These are phyloP conservation scores for Takashimella koratensis DNA, from an alignment of 1,284 basidiomycete species.

Conservation along the genomic window DNA sequence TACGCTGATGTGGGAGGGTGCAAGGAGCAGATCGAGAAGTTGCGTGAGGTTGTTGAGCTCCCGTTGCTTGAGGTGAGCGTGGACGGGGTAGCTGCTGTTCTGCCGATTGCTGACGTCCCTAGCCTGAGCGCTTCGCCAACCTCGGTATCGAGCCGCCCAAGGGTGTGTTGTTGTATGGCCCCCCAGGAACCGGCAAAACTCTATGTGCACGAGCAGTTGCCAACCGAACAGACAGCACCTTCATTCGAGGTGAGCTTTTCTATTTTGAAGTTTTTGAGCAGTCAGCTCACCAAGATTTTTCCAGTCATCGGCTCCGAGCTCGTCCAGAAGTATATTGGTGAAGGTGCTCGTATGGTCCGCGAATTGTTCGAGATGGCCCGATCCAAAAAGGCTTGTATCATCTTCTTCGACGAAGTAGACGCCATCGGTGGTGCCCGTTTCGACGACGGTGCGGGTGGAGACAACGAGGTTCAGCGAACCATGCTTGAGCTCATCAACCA, in stretches of 20 bases:
- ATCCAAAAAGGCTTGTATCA: constrained; percentile 98
- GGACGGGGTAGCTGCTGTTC: neutral
- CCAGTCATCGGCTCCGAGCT: constrained; percentile 86
- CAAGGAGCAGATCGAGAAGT: constrained; percentile 99
- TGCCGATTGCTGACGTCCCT: constrained; percentile 13
- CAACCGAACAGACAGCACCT: constrained; percentile 97
- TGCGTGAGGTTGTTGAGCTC: constrained; percentile 96
- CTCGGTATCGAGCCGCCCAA: constrained; percentile 99
- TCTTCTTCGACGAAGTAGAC: constrained; percentile 92
- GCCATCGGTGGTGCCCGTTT: constrained; percentile 98
- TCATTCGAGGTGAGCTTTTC: constrained; percentile 69
- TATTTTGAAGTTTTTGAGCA: neutral
- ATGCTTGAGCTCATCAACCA: constrained; percentile 99
- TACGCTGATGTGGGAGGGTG: constrained; percentile 98
- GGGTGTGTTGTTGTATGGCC: constrained; percentile 90
- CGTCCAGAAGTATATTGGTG: constrained; percentile 99
- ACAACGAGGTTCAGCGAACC: constrained; percentile 99
- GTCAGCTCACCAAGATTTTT: neutral
- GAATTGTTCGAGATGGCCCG: constrained; percentile 99
- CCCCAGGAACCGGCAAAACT: constrained; percentile 98
- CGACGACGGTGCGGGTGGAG: constrained; percentile 97
- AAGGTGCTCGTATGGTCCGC: constrained; percentile 97
- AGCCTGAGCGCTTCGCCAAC: constrained; percentile 97
- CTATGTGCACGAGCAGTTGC: constrained; percentile 97
- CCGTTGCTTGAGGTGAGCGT: constrained; percentile 81